Evolutionary conservation across 169 alveolate species (phyloP), one percentile per base, ranked within the genome.

Genomic region (Babesia microti): DNA sequence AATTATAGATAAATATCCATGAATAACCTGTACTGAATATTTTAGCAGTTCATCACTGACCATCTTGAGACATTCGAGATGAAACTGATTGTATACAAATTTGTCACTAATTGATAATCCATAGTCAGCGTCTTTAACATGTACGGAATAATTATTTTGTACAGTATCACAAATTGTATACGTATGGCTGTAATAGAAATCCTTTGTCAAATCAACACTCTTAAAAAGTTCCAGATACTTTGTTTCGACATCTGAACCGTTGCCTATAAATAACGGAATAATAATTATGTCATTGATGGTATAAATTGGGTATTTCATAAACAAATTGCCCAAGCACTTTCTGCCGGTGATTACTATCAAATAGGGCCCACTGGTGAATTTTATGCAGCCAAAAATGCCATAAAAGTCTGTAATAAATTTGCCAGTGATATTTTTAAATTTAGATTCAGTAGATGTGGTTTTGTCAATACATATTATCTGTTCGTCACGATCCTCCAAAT

Each of bases 141-240:
- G 45, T 23, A 45, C 19, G 36, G 23, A 40, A 23, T 19, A 28
- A 35, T 76, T 76, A 21, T 44, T 30, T 34, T 76, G 86, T 0
- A 57, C 66, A 17, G 68, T 29, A 32, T 54, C 40, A 1, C 79
- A 39, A 41, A 76, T 28, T 44, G 69, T 68, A 21, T 76, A 76
- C 19, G 81, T 65, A 26, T 76, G 68, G 5, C 83, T 66, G 59
- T 65, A 76, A 41, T 71, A 76, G 34, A 61, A 57, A 41, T 68
- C 36, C 40, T 56, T 71, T 15, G 55, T 54, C 17, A 60, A 56
- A 30, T 50, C 73, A 19, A 51, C 55, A 27, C 68, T 58, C 43
- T 68, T 58, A 30, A 74, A 74, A 17, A 74, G 9, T 14, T 55
- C 41, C 0, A 65, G 36, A 21, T 55, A 51, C 7, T 60, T 45